Evolutionary conservation across 306 rosid species (phyloP).

Genomic region (Cucurbita pepo): DNA sequence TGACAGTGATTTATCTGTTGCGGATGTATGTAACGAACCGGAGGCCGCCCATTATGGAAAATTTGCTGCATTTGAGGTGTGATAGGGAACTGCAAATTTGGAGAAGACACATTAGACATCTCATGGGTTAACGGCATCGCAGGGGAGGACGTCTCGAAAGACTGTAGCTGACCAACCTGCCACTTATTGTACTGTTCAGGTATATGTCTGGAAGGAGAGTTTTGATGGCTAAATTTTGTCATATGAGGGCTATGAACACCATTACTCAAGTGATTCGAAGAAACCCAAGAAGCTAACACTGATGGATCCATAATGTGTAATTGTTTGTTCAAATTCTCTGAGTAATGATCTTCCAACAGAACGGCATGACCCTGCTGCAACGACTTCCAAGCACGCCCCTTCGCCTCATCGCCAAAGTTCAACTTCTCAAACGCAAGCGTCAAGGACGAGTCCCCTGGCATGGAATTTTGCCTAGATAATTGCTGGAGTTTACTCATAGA

Average conservation of each 20-base stretch:
- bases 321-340: conserved; percentile 1
- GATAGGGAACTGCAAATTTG: conserved; percentile 25
- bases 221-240: conserved; percentile 15
- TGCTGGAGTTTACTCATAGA: conserved; percentile 11
- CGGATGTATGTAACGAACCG: conserved; percentile 9
- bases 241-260: conserved; percentile 11
- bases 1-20: conserved; percentile 21
- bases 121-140: conserved; percentile 11
- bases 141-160: conserved; percentile 10
- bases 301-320: conserved; percentile 7
- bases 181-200: conserved; percentile 9
- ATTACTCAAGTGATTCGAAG: conserved; percentile 11
- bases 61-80: conserved; percentile 25
- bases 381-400: conserved; percentile 1
- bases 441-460: conserved; percentile 22
- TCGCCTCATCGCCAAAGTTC: conserved; percentile 8
- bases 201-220: conserved; percentile 11
- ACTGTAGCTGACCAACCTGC: conserved; percentile 13
- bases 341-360: conserved; percentile 6
- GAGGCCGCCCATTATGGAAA: conserved; percentile 6
- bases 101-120: conserved; percentile 20
- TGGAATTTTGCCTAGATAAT: conserved; percentile 8
- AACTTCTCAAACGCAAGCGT: conserved; percentile 26
- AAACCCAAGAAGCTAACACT: conserved; percentile 11
- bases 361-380: background rate